These are phyloP conservation scores for Themeda triandra DNA, from an alignment of 176 grass and related monocot genomes.

Conservation along the genomic window DNA sequence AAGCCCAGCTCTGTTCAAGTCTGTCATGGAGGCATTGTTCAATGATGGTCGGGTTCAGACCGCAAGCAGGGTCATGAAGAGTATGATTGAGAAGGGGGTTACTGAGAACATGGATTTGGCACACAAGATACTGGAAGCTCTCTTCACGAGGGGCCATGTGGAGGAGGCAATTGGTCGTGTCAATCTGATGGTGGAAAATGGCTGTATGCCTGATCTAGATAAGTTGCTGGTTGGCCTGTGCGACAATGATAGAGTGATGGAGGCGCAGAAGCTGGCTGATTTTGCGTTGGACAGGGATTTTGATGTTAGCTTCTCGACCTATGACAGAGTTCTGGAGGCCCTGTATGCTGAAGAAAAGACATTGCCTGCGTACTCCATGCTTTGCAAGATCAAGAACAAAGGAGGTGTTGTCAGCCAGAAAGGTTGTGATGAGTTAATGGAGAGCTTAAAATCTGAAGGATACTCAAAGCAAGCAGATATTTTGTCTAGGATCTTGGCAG, in stretches of 20 bases:
- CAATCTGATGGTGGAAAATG: slow-evolving; percentile 71
- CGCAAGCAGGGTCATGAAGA: slow-evolving; percentile 92
- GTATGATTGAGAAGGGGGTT: slow-evolving; percentile 87
- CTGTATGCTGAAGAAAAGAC: slow-evolving; percentile 68
- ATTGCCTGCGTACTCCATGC: slow-evolving; percentile 78
- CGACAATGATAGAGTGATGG: slow-evolving; percentile 65
- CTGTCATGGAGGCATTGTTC: slow-evolving; percentile 71
- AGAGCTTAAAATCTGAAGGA: slow-evolving; percentile 72
- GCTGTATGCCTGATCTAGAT: slow-evolving; percentile 71
- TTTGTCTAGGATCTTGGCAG: slow-evolving; percentile 73
- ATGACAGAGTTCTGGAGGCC: slow-evolving; percentile 74
- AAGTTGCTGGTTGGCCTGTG: slow-evolving; percentile 59
- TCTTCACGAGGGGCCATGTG: slow-evolving; percentile 87
- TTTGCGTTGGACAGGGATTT: slow-evolving; percentile 76
- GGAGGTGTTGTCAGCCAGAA: slow-evolving; percentile 73
- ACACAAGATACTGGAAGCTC: slow-evolving; percentile 70
- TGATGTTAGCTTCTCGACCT: slow-evolving; percentile 71
- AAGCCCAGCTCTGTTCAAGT: slow-evolving; percentile 65
- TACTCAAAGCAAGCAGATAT: slow-evolving; percentile 94
- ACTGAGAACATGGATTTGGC: slow-evolving; percentile 80
- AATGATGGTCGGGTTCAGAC: slow-evolving; percentile 66
- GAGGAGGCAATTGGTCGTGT: slow-evolving; percentile 81
- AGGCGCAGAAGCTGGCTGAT: slow-evolving; percentile 79
- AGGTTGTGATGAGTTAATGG: slow-evolving; percentile 69
- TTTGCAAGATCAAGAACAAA: slow-evolving; percentile 95